These are phyloP conservation scores for Aspergillus felis DNA, from an alignment of 2,329 filamentous ascomycete genomes.

Conservation along the genomic window DNA sequence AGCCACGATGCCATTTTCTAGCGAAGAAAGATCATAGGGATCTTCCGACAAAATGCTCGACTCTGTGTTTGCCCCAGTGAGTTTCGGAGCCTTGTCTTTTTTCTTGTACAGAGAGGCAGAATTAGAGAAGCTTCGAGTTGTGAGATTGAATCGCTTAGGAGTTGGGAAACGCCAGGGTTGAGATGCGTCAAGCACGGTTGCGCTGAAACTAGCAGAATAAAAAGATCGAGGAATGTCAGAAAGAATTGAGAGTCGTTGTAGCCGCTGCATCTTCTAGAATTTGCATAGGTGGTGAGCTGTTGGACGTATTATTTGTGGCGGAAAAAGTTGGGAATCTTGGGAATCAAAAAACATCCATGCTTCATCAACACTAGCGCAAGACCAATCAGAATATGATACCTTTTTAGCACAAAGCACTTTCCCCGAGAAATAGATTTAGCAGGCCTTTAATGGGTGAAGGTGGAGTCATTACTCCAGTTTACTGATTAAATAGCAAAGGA, in stretches of 20 bases:
- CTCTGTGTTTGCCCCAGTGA: constrained; percentile 30
- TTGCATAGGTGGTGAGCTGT: not conserved
- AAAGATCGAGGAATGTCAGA: not conserved
- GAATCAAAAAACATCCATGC: not conserved
- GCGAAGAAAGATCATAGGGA: constrained; percentile 57
- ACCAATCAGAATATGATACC: not conserved
- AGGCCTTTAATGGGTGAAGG: not conserved
- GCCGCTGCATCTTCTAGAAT: not conserved
- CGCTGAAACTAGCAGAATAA: not conserved
- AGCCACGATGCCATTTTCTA: constrained; percentile 55
- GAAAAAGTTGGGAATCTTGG: not conserved
- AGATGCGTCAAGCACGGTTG: not conserved
- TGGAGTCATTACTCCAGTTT: too few species aligned
- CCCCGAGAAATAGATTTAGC: not conserved
- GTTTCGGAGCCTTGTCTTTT: constrained; percentile 50
- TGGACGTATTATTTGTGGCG: not conserved
- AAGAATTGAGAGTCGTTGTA: not conserved
- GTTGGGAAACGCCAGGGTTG: not conserved
- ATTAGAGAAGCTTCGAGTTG: constrained; percentile 38
- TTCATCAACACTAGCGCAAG: not conserved
- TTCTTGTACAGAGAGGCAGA: constrained; percentile 48
- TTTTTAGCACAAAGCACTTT: not conserved
- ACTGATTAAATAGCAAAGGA: too few species aligned
- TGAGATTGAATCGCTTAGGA: not conserved
- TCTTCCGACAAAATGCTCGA: constrained; percentile 43